A percentile compares a stretch with the other conserved stretches of the same genome.
phyloP scores from a whole-genome alignment of 2,329 filamentous ascomycete genomes.

The Aspergillus sp. region DNA sequence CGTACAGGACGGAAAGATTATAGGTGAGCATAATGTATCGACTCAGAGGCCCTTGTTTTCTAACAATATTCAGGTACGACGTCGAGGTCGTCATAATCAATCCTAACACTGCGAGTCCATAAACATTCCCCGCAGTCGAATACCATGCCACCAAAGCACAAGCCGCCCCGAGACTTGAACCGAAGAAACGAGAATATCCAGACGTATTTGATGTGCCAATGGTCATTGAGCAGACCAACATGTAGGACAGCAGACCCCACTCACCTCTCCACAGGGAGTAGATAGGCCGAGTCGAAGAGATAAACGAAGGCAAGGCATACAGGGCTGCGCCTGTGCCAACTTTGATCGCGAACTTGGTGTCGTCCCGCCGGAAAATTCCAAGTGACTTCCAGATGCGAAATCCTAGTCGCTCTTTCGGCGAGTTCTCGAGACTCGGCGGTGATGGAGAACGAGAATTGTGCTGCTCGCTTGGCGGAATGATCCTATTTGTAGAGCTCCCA shows the following conservation, averaged over 20 bases:
- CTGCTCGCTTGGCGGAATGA: not conserved
- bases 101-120: conserved; percentile 69
- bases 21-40: conserved; percentile 93
- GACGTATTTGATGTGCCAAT: conserved; percentile 94
- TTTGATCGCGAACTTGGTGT: conserved; percentile 76
- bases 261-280: conserved; percentile 89
- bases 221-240: conserved; percentile 97
- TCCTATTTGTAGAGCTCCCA: conserved; percentile 3
- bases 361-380: conserved; percentile 53
- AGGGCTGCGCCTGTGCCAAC: conserved; percentile 83
- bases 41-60: conserved; percentile 78
- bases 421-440: conserved; percentile 3
- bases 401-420: conserved; percentile 23
- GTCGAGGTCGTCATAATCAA: conserved; percentile 73
- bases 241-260: conserved; percentile 94
- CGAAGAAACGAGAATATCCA: conserved; percentile 73
- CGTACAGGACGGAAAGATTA: conserved; percentile 89
- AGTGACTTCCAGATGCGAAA: conserved; percentile 50
- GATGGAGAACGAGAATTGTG: not conserved
- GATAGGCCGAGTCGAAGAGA: conserved; percentile 65
- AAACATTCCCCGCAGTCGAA: conserved; percentile 63
- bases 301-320: conserved; percentile 83
- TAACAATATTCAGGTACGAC: conserved; percentile 81
- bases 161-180: conserved; percentile 71
- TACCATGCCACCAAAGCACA: conserved; percentile 73